Evolutionary conservation across 169 alveolate genomes (phyloP).

Genomic region (Eimeria zaria): DNA sequence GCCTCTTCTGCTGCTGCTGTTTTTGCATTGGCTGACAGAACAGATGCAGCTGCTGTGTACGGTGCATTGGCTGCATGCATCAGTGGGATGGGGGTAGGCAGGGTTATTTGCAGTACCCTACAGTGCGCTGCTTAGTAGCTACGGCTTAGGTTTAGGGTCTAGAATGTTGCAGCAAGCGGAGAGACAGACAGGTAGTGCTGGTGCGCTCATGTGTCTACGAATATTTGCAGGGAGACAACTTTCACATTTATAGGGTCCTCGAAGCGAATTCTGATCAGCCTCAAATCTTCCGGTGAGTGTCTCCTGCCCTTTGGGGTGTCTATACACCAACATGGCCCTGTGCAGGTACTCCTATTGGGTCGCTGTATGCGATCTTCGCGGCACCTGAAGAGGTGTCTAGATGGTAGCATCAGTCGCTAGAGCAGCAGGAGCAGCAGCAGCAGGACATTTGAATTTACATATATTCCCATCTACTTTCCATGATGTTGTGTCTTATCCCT

Average conservation of each 20-base stretch:
- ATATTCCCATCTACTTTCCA: too few relatives aligned
- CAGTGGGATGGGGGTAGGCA: neutral
- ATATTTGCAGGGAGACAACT: slow-evolving; percentile 47
- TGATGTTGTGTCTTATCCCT: too few relatives aligned
- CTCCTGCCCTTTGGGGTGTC: neutral
- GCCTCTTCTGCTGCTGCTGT: neutral
- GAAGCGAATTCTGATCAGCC: slow-evolving; percentile 25
- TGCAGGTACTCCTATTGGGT: too few relatives aligned
- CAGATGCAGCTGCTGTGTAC: neutral
- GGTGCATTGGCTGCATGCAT: neutral
- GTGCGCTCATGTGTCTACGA: neutral
- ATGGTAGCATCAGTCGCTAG: neutral
- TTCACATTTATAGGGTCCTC: slow-evolving; percentile 71
- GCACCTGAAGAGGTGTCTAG: neutral
- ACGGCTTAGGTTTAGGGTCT: neutral
- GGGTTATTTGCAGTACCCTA: neutral
- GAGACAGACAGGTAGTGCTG: too few relatives aligned
- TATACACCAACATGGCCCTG: neutral
- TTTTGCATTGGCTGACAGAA: neutral
- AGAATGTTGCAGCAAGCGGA: neutral
- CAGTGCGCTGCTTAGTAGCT: neutral
- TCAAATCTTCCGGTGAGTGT: slow-evolving; percentile 53
- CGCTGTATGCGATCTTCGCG: neutral
- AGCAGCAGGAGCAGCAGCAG: neutral
- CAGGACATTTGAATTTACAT: neutral